Evolutionary conservation across 257 asterid species (phyloP).

Genomic region (Scutellaria baicalensis): DNA sequence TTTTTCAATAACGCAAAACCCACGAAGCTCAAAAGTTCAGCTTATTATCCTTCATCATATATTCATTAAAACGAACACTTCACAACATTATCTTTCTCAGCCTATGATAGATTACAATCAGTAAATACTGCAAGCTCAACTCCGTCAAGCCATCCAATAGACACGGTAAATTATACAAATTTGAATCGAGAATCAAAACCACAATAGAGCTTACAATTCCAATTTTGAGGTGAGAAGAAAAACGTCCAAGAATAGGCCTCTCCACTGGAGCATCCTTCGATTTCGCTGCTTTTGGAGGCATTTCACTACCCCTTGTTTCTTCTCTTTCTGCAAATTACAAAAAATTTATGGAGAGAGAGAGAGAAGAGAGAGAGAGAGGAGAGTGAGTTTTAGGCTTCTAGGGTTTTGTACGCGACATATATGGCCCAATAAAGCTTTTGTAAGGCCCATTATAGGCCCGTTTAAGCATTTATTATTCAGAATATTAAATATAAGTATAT

Average conservation of each 20-base stretch:
- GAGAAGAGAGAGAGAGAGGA: not conserved
- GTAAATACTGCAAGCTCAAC: not conserved
- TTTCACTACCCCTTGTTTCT: slow-evolving; percentile 9
- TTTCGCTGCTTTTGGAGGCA: slow-evolving; percentile 97
- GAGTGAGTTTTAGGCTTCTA: slow-evolving; percentile 3
- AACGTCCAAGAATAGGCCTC: slow-evolving; percentile 88
- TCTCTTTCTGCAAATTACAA: not conserved
- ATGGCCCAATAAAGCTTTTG: not conserved
- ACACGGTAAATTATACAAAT: not conserved
- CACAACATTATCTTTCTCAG: not conserved
- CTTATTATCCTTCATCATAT: not conserved
- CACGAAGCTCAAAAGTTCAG: not conserved
- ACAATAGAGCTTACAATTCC: slow-evolving; percentile 62
- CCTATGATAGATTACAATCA: not conserved
- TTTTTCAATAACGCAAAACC: not conserved
- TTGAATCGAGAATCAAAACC: not conserved
- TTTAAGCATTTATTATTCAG: not conserved
- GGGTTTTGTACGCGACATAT: slow-evolving; percentile 28
- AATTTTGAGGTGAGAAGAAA: slow-evolving; percentile 92
- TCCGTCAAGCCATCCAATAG: not conserved
- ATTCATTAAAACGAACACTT: not conserved
- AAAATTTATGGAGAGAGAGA: slow-evolving; percentile 7
- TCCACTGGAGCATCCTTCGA: slow-evolving; percentile 81
- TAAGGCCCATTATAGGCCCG: not conserved
- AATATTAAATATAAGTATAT: not conserved